Evolutionary conservation across 2,329 filamentous ascomycete genomes (phyloP).

Genomic region (Cladophialophora yegresii): DNA sequence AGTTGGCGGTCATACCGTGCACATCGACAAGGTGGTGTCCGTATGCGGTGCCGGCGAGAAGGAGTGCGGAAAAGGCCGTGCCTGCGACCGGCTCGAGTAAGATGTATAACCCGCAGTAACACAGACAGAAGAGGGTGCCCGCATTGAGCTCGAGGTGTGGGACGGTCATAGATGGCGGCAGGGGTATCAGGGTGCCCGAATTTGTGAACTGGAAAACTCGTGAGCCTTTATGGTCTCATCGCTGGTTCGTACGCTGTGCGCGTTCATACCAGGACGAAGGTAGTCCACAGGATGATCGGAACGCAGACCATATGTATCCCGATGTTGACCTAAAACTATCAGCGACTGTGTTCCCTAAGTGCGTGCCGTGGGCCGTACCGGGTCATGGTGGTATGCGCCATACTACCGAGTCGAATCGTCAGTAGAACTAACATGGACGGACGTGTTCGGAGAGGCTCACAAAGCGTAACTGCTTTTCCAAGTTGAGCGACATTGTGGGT

Average conservation of each 20-base stretch:
- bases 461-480: constrained; percentile 67
- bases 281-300: constrained; percentile 62
- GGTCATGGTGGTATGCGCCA: constrained; percentile 66
- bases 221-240: constrained; percentile 11
- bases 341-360: not conserved
- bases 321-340: constrained; percentile 58
- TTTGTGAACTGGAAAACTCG: constrained; percentile 56
- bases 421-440: constrained; percentile 27
- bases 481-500: constrained; percentile 49
- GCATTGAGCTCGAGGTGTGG: constrained; percentile 62
- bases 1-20: constrained; percentile 62
- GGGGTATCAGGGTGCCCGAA: constrained; percentile 53
- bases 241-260: not conserved
- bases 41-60: constrained; percentile 72
- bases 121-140: constrained; percentile 58
- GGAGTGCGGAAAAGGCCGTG: constrained; percentile 70
- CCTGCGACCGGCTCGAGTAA: constrained; percentile 94
- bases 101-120: constrained; percentile 80
- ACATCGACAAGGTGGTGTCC: constrained; percentile 72
- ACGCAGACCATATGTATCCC: constrained; percentile 66
- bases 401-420: constrained; percentile 51
- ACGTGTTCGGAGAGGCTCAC: constrained; percentile 49
- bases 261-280: constrained; percentile 58
- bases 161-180: constrained; percentile 57
- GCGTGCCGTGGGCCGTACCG: constrained; percentile 47